These are phyloP conservation scores for Dactylella cylindrospora DNA, from an alignment of 2,329 filamentous ascomycete species.

Conservation along the genomic window DNA sequence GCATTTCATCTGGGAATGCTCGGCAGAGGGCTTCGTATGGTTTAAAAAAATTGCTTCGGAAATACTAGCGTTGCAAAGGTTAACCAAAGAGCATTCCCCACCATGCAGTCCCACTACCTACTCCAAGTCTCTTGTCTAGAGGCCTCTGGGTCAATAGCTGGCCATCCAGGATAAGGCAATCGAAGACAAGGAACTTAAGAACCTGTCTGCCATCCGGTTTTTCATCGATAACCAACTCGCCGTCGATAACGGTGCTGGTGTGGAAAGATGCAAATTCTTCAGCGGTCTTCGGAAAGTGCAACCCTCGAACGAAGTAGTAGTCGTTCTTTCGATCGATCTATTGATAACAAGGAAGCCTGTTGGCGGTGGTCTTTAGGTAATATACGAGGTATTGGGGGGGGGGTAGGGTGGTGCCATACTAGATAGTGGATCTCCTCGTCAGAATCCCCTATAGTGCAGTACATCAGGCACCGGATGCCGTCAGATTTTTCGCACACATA, in stretches of 20 bases:
- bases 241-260: constrained; percentile 79
- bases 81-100: neutral
- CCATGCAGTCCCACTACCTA: constrained; percentile 17
- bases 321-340: constrained; percentile 94
- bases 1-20: constrained; percentile 68
- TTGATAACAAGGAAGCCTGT: constrained; percentile 3
- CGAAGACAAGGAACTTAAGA: constrained; percentile 87
- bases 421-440: constrained; percentile 76
- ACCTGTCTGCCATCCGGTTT: constrained; percentile 63
- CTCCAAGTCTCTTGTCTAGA: constrained; percentile 80
- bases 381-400: neutral
- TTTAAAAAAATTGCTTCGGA: constrained; percentile 73
- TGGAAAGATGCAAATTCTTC: constrained; percentile 69
- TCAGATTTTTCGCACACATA: constrained; percentile 99
- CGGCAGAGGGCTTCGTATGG: constrained; percentile 67
- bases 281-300: constrained; percentile 77
- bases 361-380: constrained; percentile 11
- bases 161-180: constrained; percentile 80
- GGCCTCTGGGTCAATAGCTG: constrained; percentile 74
- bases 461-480: constrained; percentile 92
- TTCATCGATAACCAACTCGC: constrained; percentile 87
- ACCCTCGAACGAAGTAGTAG: constrained; percentile 78
- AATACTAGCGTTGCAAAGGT: constrained; percentile 59
- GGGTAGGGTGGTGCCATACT: constrained; percentile 17
- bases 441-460: constrained; percentile 69